phyloP scores from a whole-genome alignment of 768 basidiomycete genomes.

The Tricholoma matsutake region DNA sequence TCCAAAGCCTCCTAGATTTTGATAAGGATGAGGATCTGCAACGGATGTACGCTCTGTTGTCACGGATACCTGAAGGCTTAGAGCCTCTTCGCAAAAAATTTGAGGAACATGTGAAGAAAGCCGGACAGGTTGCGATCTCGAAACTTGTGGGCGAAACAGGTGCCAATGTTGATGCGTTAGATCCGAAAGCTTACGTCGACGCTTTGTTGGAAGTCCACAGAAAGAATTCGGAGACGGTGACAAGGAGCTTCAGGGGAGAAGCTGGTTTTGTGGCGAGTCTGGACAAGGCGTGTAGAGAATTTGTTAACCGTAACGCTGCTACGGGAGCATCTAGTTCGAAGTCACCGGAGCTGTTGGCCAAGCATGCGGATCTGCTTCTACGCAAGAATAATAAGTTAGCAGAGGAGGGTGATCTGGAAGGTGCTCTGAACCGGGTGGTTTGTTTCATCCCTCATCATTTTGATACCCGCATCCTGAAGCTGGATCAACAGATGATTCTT shows the following conservation, averaged over 20 bases:
- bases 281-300: conserved; percentile 93
- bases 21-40: conserved; percentile 95
- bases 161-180: conserved; percentile 56
- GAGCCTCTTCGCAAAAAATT: conserved; percentile 91
- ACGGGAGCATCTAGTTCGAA: conserved; percentile 84
- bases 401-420: conserved; percentile 89
- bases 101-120: conserved; percentile 92
- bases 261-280: conserved; percentile 91
- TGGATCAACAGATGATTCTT: conserved; percentile 75
- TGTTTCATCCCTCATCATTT: conserved; percentile 30
- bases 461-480: conserved; percentile 24
- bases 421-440: conserved; percentile 87
- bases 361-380: conserved; percentile 85
- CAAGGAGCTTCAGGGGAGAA: conserved; percentile 87
- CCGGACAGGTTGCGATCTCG: conserved; percentile 78
- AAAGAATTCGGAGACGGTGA: conserved; percentile 88
- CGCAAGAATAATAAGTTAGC: conserved; percentile 95
- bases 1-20: conserved; percentile 84
- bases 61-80: conserved; percentile 85
- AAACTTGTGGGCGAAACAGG: conserved; percentile 64
- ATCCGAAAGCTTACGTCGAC: conserved; percentile 94
- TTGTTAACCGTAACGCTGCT: conserved; percentile 90
- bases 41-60: conserved; percentile 91
- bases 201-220: conserved; percentile 87
- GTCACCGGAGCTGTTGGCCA: conserved; percentile 90